Evolutionary conservation across 371 early-diverging fungal genomes (phyloP).

Genomic region (Actinomortierella wolfii): DNA sequence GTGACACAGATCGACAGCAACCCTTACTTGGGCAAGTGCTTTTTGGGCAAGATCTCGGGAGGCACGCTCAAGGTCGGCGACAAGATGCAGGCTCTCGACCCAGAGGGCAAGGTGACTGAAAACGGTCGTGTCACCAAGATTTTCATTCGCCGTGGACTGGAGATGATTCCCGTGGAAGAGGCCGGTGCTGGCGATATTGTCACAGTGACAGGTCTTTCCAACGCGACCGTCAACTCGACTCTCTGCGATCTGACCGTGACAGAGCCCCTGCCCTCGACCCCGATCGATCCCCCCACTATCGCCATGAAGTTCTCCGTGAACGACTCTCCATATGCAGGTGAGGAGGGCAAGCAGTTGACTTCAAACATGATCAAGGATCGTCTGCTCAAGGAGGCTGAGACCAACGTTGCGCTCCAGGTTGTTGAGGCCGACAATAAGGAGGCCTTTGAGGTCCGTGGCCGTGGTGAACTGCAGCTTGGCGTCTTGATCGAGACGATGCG

Average conservation of each 20-base stretch:
- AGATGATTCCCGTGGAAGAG: slow-evolving; percentile 66
- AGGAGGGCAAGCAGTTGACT: slow-evolving; percentile 74
- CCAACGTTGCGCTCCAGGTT: slow-evolving; percentile 76
- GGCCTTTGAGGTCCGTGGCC: slow-evolving; percentile 79
- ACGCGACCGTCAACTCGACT: slow-evolving; percentile 76
- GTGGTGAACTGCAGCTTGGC: slow-evolving; percentile 84
- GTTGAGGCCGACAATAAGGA: slow-evolving; percentile 60
- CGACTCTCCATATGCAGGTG: slow-evolving; percentile 79
- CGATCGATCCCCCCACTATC: slow-evolving; percentile 82
- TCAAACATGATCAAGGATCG: slow-evolving; percentile 77
- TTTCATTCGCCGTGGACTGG: slow-evolving; percentile 70
- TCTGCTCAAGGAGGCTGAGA: slow-evolving; percentile 73
- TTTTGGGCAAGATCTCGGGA: slow-evolving; percentile 69
- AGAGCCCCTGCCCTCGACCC: slow-evolving; percentile 66
- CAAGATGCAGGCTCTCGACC: slow-evolving; percentile 66
- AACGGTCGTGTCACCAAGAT: slow-evolving; percentile 73
- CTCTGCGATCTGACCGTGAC: slow-evolving; percentile 61
- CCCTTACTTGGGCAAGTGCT: slow-evolving; percentile 78
- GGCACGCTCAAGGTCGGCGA: slow-evolving; percentile 73
- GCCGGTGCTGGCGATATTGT: slow-evolving; percentile 89
- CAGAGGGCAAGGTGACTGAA: slow-evolving; percentile 60
- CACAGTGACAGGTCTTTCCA: slow-evolving; percentile 70
- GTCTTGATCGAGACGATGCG: slow-evolving; percentile 87
- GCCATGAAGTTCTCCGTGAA: slow-evolving; percentile 82
- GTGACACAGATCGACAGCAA: slow-evolving; percentile 84